Conservation (phyloP, 768 basidiomycete genomes). For the Lactarius hengduanensis region DNA sequence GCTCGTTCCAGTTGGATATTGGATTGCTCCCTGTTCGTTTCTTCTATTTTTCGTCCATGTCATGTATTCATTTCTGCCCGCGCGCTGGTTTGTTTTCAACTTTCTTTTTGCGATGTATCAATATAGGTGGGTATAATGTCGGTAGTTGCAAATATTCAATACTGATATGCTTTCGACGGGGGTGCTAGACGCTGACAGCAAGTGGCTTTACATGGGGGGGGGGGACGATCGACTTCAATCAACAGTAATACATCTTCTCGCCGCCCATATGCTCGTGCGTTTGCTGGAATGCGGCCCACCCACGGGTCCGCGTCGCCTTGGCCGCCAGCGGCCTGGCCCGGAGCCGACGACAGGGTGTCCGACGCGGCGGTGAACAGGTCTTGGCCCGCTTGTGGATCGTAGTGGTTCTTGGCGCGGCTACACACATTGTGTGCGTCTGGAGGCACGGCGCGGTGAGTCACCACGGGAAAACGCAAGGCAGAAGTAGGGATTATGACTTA, state of each 20-base stretch:
- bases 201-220: too few species aligned
- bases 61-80: too few species aligned
- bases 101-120: background rate
- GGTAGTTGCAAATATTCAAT: too few species aligned
- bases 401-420: constrained; percentile 75
- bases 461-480: too few species aligned
- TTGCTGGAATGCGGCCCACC: constrained; percentile 48
- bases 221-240: background rate
- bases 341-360: constrained; percentile 34
- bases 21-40: too few species aligned
- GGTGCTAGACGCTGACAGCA: background rate
- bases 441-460: background rate
- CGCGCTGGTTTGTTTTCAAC: background rate
- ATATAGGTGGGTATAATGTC: background rate
- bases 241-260: constrained; percentile 37
- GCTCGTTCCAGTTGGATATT: too few species aligned
- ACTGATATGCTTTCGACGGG: too few species aligned
- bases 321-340: background rate
- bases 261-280: constrained; percentile 48
- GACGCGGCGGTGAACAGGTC: constrained; percentile 51
- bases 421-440: constrained; percentile 76
- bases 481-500: constrained; percentile 37
- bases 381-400: constrained; percentile 53
- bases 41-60: too few species aligned
- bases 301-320: constrained; percentile 34